A percentile compares a stretch with the other conserved stretches of the same genome.
Conservation (phyloP, 768 basidiomycete genomes). For the Termitomyces sp. region DNA sequence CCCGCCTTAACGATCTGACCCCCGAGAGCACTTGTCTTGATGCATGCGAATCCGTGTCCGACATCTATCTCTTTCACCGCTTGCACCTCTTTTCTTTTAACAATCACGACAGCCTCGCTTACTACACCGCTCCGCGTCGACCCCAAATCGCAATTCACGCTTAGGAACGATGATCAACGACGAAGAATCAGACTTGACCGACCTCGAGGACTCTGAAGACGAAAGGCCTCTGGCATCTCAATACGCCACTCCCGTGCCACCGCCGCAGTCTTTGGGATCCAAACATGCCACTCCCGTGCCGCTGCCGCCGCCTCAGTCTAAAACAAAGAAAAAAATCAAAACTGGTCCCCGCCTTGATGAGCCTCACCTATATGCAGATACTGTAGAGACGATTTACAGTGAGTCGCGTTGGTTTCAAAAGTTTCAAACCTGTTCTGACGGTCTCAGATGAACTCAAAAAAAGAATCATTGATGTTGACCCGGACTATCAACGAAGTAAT, state of each 20-base stretch:
- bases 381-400: conserved; percentile 39
- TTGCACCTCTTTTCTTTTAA: background rate
- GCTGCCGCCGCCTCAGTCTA: background rate
- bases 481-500: conserved; percentile 60
- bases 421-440: background rate
- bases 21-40: background rate
- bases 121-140: background rate
- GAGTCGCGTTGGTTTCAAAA: conserved; percentile 4
- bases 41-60: background rate
- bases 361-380: conserved; percentile 18
- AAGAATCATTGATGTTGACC: conserved; percentile 47
- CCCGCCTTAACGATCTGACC: background rate
- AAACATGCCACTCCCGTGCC: conserved; percentile 13
- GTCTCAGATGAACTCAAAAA: conserved; percentile 41
- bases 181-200: conserved; percentile 40
- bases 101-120: background rate
- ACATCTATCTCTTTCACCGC: background rate
- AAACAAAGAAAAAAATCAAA: conserved; percentile 17
- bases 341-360: conserved; percentile 25
- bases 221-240: conserved; percentile 20
- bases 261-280: conserved; percentile 11
- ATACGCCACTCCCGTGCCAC: conserved; percentile 12
- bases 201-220: conserved; percentile 35
- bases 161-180: conserved; percentile 1
- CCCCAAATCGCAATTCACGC: background rate